These are phyloP conservation scores for Taxawa tesnikishii DNA, from an alignment of 2,329 filamentous ascomycete species.

Conservation along the genomic window DNA sequence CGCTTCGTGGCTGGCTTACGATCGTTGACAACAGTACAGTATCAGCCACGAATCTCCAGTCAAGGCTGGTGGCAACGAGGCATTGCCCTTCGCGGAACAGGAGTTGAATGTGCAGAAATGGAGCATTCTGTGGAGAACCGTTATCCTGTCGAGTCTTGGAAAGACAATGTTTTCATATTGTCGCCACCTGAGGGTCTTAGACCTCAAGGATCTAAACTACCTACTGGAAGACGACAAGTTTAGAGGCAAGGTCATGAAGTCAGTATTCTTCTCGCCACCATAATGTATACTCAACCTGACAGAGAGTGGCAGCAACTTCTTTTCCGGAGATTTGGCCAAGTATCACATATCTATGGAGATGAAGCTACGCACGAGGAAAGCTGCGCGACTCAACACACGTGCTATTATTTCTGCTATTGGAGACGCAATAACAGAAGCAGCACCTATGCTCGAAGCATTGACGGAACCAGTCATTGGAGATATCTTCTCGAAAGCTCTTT, in stretches of 20 bases:
- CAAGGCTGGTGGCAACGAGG: constrained; percentile 31
- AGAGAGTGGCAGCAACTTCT: constrained; percentile 32
- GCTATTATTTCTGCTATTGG: constrained; percentile 36
- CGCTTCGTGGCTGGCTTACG: neutral
- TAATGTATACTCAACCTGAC: neutral
- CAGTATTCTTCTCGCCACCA: constrained; percentile 30
- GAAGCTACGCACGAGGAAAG: constrained; percentile 14
- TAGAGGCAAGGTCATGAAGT: constrained; percentile 41
- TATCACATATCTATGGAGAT: constrained; percentile 26
- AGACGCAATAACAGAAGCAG: constrained; percentile 24
- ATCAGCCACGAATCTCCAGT: constrained; percentile 31
- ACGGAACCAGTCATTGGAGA: constrained; percentile 18
- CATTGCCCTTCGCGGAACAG: constrained; percentile 27
- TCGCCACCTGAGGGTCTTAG: constrained; percentile 51
- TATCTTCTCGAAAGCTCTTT: constrained; percentile 42
- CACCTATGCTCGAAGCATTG: constrained; percentile 41
- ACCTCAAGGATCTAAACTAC: constrained; percentile 48
- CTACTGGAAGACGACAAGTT: constrained; percentile 50
- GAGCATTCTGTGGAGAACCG: constrained; percentile 55
- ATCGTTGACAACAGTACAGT: constrained; percentile 13
- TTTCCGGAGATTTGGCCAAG: constrained; percentile 32
- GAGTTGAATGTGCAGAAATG: constrained; percentile 41
- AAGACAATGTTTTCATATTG: constrained; percentile 57
- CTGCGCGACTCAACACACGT: constrained; percentile 24
- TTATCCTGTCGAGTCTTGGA: constrained; percentile 49